Evolutionary conservation across 805 yeast genomes (phyloP), one percentile per base, ranked within the genome.

Genomic region (Wickerhamomyces mucosus): DNA sequence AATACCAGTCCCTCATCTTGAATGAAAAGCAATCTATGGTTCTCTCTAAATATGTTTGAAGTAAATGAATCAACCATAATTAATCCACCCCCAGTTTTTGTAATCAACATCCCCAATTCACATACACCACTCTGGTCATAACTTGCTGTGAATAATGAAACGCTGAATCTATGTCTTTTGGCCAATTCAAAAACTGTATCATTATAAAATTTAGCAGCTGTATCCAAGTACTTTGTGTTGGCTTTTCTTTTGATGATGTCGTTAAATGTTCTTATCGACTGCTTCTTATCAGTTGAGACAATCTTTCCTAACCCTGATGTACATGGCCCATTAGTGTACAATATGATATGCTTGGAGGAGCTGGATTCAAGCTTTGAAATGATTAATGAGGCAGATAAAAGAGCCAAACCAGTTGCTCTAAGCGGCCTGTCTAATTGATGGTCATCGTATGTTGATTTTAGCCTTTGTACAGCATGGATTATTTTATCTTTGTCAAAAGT

Each of bases 311-410:
- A 96, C 27, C 85, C 85, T 49, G 77, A 73, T 19, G 97, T 89
- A 50, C 95, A 81, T 22, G 95, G 94, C 34, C 97, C 97, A 33
- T 86, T 89, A 17, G 94, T 75, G 53, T 92, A 89, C 36, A 86
- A 64, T 64, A 85, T 76, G 43, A 88, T 67, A 52, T 95, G 77
- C 12, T 95, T 88, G 41, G 76, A 72, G 40, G 79, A 82, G 32
- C 82, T 77, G 59, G 74, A 82, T 15, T 88, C 76, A 51, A 84
- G 92, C 42, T 19, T 17, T 2, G 84, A 67, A 28, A 92, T 53
- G 41, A 80, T 70, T 15, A 84, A 68, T 9, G 96, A 95, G 36
- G 88, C 74, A 41, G 78, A 73, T 43, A 86, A 58, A n/a, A n/a
- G n/a, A 7, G 97, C 97, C 17, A 86, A 74, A 31, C 97, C 97